phyloP scores from a whole-genome alignment of 768 basidiomycete genomes.

The Podaxis sp. region DNA sequence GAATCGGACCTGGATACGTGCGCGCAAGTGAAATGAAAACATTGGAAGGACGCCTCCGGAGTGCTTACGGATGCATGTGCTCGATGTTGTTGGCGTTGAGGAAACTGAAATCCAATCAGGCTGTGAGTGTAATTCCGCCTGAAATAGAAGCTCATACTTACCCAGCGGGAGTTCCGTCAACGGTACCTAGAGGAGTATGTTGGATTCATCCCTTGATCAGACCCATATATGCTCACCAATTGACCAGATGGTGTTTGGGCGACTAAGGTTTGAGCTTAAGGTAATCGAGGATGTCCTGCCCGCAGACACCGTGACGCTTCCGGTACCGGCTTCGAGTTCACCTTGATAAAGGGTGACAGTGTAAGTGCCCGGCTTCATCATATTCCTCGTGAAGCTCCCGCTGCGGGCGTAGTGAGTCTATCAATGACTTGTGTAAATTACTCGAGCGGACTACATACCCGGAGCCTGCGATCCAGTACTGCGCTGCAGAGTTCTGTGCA shows the following conservation, averaged over 20 bases:
- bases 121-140: background rate
- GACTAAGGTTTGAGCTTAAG: slow-evolving; percentile 28
- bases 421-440: background rate
- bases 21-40: background rate
- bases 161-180: slow-evolving; percentile 46
- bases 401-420: slow-evolving; percentile 17
- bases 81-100: slow-evolving; percentile 50
- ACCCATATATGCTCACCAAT: slow-evolving; percentile 29
- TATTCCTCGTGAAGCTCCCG: slow-evolving; percentile 39
- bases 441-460: slow-evolving; percentile 26
- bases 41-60: background rate
- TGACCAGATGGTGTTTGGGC: slow-evolving; percentile 40
- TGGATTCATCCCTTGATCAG: background rate
- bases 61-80: slow-evolving; percentile 44
- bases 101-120: slow-evolving; percentile 27
- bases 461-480: slow-evolving; percentile 44
- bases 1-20: slow-evolving; percentile 34
- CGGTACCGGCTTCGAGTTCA: slow-evolving; percentile 43
- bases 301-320: slow-evolving; percentile 38
- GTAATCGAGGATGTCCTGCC: slow-evolving; percentile 36
- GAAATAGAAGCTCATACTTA: slow-evolving; percentile 13
- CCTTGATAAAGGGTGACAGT: slow-evolving; percentile 44
- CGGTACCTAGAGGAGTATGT: slow-evolving; percentile 28
- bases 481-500: slow-evolving; percentile 38
- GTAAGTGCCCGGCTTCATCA: slow-evolving; percentile 51